phyloP scores from a whole-genome alignment of 164 flowering plant species.

The Nelumbo lutea region DNA sequence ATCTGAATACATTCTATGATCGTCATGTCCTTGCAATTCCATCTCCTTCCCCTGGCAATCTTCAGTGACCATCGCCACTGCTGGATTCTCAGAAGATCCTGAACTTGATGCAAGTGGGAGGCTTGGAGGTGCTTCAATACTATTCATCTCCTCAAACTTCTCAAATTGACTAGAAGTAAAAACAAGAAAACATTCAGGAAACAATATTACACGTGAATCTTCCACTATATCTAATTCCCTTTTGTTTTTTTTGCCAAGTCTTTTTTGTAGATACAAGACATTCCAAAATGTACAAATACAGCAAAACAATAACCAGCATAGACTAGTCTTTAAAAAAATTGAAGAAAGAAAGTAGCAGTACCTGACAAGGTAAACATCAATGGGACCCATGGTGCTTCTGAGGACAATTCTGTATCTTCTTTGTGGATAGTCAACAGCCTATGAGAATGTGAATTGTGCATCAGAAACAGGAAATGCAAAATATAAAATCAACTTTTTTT shows the following conservation, averaged over 20 bases:
- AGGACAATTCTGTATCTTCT: conserved; percentile 78
- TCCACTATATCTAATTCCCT: neutral
- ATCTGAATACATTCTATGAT: conserved; percentile 23
- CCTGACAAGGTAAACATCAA: conserved; percentile 90
- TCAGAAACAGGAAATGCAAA: neutral
- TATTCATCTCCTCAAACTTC: conserved; percentile 64
- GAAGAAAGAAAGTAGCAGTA: conserved; percentile 19
- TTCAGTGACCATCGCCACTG: conserved; percentile 11
- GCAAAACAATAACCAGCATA: too few relatives aligned
- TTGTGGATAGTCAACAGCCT: conserved; percentile 76
- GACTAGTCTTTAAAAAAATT: too few relatives aligned
- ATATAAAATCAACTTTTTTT: neutral
- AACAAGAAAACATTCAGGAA: conserved; percentile 1
- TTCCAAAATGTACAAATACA: too few relatives aligned
- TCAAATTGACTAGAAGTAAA: conserved; percentile 55
- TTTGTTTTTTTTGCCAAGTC: neutral
- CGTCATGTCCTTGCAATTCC: conserved; percentile 30
- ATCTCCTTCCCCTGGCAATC: conserved; percentile 19
- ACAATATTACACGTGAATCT: neutral
- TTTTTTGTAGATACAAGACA: neutral
- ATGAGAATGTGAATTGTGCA: conserved; percentile 3
- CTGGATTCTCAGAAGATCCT: conserved; percentile 30
- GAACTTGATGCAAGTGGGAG: conserved; percentile 38
- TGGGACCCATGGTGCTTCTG: conserved; percentile 80
- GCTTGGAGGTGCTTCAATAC: conserved; percentile 30